A percentile compares a stretch with the other conserved stretches of the same genome.
These are phyloP conservation scores for Aspergillus udagawae DNA, from an alignment of 2,329 filamentous ascomycete genomes.

Conservation along the genomic window DNA sequence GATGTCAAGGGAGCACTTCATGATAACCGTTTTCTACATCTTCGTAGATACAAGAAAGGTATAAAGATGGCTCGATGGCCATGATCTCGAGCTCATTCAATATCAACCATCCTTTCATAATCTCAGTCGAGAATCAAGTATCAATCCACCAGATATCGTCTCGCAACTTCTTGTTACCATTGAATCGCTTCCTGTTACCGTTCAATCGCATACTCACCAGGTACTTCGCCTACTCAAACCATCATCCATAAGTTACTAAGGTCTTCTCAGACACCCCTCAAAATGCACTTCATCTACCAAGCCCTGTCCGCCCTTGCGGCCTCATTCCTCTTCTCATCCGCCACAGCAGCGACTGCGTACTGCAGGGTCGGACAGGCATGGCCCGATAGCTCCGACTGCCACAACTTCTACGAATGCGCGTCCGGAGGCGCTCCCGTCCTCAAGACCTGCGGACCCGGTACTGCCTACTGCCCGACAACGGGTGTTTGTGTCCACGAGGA, in stretches of 20 bases:
- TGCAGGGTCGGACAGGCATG: slow-evolving; percentile 1
- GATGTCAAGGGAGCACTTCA: not conserved
- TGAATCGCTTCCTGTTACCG: not conserved
- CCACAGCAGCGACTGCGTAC: not conserved
- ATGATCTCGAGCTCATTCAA: not conserved
- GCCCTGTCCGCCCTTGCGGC: not conserved
- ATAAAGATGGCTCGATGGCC: not conserved
- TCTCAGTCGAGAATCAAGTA: not conserved
- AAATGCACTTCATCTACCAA: not conserved
- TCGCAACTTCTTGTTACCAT: not conserved
- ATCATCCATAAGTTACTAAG: not conserved
- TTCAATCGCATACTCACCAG: not conserved
- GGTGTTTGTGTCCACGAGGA: slow-evolving; percentile 6
- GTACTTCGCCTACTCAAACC: not conserved
- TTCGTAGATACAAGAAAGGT: not conserved
- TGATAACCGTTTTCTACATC: not conserved
- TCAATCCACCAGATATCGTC: not conserved
- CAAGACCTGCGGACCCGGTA: slow-evolving; percentile 9
- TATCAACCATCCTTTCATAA: not conserved
- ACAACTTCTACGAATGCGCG: slow-evolving; percentile 9
- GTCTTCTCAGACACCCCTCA: not conserved
- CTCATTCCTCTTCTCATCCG: not conserved
- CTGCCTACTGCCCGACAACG: slow-evolving; percentile 4
- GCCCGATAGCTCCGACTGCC: slow-evolving; percentile 6
- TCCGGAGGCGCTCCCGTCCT: slow-evolving; percentile 4